A percentile compares a stretch with the other conserved stretches of the same genome.
Conservation (phyloP, 164 flowering plant genomes). For the Nymphaea thermarum region DNA sequence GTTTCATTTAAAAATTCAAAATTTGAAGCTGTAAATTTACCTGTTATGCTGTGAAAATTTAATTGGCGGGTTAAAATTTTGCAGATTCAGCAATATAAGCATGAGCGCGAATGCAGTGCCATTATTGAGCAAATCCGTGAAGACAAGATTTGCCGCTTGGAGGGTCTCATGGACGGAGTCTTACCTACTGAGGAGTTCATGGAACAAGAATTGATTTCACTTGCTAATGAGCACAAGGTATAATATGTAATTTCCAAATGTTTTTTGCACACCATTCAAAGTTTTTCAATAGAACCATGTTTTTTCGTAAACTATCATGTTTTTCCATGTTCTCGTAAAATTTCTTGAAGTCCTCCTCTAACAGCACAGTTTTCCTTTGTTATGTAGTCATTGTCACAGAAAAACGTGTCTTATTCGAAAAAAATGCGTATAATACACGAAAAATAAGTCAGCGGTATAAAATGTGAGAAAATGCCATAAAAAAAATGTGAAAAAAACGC, state of each 20-base stretch:
- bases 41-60: neutral
- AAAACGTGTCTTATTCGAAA: too few relatives aligned
- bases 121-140: conserved; percentile 75
- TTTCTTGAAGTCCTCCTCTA: conserved; percentile 3
- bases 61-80: neutral
- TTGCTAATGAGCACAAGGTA: conserved; percentile 73
- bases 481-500: too few relatives aligned
- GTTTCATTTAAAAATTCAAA: conserved; percentile 5
- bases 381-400: too few relatives aligned
- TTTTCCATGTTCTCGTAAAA: too few relatives aligned
- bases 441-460: too few relatives aligned
- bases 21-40: too few relatives aligned
- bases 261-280: too few relatives aligned
- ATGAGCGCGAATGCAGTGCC: conserved; percentile 94
- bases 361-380: too few relatives aligned
- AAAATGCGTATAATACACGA: too few relatives aligned
- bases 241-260: neutral
- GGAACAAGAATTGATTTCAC: conserved; percentile 68
- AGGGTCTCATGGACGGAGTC: conserved; percentile 93
- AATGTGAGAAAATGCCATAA: too few relatives aligned
- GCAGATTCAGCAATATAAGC: conserved; percentile 93
- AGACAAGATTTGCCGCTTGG: conserved; percentile 88
- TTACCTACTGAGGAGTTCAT: conserved; percentile 76
- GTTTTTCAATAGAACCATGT: too few relatives aligned
- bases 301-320: too few relatives aligned